Evolutionary conservation across 331 rosid genomes (phyloP).

Genomic region (Prunus yedoensis): DNA sequence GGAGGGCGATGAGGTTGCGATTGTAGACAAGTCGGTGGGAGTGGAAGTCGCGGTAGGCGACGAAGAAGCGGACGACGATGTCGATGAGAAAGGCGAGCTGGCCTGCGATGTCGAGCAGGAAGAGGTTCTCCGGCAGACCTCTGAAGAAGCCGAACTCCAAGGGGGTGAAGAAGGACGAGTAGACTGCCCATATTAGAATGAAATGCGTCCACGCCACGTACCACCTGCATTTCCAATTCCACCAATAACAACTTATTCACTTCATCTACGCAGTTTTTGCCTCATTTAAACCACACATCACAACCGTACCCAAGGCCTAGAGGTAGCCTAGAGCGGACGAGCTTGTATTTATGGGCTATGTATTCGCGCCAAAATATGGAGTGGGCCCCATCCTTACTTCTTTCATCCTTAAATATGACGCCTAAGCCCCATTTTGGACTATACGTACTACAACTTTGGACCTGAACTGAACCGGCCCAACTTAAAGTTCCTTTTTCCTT

Average conservation of each 20-base stretch:
- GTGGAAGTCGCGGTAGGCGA: conserved; percentile 44
- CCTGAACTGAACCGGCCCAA: too few species aligned
- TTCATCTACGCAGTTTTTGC: too few species aligned
- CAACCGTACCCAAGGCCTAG: too few species aligned
- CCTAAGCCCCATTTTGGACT: too few species aligned
- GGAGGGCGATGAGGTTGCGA: conserved; percentile 40
- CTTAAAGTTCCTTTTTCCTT: background rate
- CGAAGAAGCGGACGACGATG: conserved; percentile 42
- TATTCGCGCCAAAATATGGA: too few species aligned
- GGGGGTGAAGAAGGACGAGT: conserved; percentile 75
- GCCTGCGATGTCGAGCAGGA: conserved; percentile 64
- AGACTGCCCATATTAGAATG: conserved; percentile 63
- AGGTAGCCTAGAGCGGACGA: too few species aligned
- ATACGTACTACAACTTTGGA: too few species aligned
- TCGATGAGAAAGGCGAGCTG: conserved; percentile 61
- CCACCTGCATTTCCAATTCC: conserved; percentile 41
- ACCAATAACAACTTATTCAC: too few species aligned
- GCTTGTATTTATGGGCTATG: too few species aligned
- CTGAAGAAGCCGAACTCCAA: conserved; percentile 74
- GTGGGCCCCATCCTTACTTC: too few species aligned
- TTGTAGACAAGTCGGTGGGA: conserved; percentile 35
- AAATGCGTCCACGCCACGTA: conserved; percentile 57
- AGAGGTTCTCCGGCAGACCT: conserved; percentile 59
- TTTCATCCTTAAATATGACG: too few species aligned
- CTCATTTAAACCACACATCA: too few species aligned